Evolutionary conservation across 2,329 filamentous ascomycete genomes (phyloP), one percentile per base, ranked within the genome.

Genomic region (Septoria linicola): DNA sequence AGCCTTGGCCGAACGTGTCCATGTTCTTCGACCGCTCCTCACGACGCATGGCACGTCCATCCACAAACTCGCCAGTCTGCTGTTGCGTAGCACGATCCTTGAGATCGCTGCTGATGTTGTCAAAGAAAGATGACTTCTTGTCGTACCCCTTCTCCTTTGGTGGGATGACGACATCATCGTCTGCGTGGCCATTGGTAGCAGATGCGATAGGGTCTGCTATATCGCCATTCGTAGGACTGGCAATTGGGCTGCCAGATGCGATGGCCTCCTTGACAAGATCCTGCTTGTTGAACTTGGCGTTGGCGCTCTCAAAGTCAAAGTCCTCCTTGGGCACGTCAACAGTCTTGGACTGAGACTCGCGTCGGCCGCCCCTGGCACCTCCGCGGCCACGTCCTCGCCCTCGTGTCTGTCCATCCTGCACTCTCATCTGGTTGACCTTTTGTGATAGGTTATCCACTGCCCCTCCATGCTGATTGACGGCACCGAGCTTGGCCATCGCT

Each of bases 1-100:
- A 96, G 46, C 91, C 91, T 70, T 97, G 91, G 7, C 93, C 93
- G 62, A 99, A 99, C 0, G 93, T 99, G 73, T 99, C 93, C 66
- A 99, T 88, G 68, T 97, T 97, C 74, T 89, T 90, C 70, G 86
- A 89, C 68, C 95, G 88, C 69, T 97, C 93, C 70, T 97, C 90
- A 32, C 84, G 86, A 47, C 93, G 84, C 83, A 93, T 95, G 69
- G 95, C 89, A 41, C 88, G 83, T 25, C 89, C 90, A 51, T 87
- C 85, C n/a, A 83, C 78, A 31, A 42, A 59, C 46, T 41, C 55
- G 41, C 68, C 83, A 82, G 57, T 82, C 80, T 79, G 80, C 35
- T 76, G 68, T 25, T 71, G 77, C 42, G 66, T 57, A 44, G 88
- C 84, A 36, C 93, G 83, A 59, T 99, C 93, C 70, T 88, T 95